Evolutionary conservation across 768 basidiomycete species (phyloP).

Genomic region (Jaapia argillacea): DNA sequence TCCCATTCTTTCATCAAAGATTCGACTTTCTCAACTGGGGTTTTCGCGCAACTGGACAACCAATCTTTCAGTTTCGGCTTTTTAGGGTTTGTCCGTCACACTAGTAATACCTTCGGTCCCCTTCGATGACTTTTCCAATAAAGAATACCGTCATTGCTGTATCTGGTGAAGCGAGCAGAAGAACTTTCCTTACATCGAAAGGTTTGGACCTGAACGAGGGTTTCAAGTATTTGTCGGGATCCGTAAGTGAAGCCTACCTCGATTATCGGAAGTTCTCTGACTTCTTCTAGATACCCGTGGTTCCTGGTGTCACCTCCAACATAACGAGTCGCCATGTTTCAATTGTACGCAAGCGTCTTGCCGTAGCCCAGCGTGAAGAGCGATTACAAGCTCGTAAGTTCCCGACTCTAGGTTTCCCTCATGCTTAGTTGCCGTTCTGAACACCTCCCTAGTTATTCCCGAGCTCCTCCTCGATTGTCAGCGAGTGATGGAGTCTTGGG

Average conservation of each 20-base stretch:
- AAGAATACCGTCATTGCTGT: constrained; percentile 70
- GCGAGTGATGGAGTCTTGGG: constrained; percentile 55
- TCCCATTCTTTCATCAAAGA: constrained; percentile 58
- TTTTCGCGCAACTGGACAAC: constrained; percentile 56
- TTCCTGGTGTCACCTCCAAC: constrained; percentile 65
- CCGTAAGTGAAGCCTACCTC: constrained; percentile 34
- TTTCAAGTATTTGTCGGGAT: constrained; percentile 71
- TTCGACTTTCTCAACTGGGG: constrained; percentile 69
- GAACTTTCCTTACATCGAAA: constrained; percentile 60
- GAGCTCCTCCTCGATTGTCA: constrained; percentile 55
- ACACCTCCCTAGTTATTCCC: constrained; percentile 42
- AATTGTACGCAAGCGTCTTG: constrained; percentile 64
- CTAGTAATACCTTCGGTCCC: not conserved
- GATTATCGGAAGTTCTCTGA: not conserved
- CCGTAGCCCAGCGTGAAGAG: constrained; percentile 50
- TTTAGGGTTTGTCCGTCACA: constrained; percentile 38
- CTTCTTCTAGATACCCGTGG: constrained; percentile 54
- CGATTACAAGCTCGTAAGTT: constrained; percentile 48
- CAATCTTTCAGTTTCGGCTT: constrained; percentile 61
- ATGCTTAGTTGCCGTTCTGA: constrained; percentile 4
- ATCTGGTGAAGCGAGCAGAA: constrained; percentile 62
- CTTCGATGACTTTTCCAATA: not conserved
- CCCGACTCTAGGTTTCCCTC: constrained; percentile 4
- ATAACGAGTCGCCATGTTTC: constrained; percentile 51
- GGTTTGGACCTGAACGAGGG: constrained; percentile 71